Evolutionary conservation across 1,139 yeast species (phyloP).

Genomic region (Kazachstania sp.): DNA sequence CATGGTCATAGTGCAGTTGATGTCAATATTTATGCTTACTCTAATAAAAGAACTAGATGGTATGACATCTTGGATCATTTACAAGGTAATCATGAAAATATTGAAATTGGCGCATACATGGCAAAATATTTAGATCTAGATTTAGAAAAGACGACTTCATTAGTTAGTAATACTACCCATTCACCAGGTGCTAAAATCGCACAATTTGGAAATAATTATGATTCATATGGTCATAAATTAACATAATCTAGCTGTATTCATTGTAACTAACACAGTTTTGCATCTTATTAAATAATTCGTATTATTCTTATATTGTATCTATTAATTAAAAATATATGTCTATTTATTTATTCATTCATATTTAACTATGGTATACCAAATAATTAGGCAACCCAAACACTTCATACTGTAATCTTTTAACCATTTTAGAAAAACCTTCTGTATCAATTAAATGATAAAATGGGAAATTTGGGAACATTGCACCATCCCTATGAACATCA

Average conservation of each 20-base stretch:
- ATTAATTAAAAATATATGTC: neutral
- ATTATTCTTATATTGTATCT: neutral
- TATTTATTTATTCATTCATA: conserved; percentile 35
- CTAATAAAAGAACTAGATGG: conserved; percentile 43
- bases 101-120: conserved; percentile 69
- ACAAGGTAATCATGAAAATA: conserved; percentile 77
- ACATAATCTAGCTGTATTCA: neutral
- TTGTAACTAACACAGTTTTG: too few species aligned
- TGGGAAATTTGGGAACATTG: conserved; percentile 98
- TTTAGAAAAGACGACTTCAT: conserved; percentile 43
- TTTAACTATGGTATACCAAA: conserved; percentile 81
- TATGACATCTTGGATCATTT: conserved; percentile 40
- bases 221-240: conserved; percentile 10
- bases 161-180: conserved; percentile 41
- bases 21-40: conserved; percentile 70
- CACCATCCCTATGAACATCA: conserved; percentile 97
- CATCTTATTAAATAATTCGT: too few species aligned
- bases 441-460: conserved; percentile 94
- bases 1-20: conserved; percentile 92
- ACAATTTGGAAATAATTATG: neutral
- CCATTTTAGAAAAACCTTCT: conserved; percentile 98
- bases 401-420: conserved; percentile 83
- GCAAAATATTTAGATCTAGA: conserved; percentile 48
- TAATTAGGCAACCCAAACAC: conserved; percentile 91
- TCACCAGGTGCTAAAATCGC: conserved; percentile 24